A percentile compares a stretch with the other conserved stretches of the same genome.
Evolutionary conservation across 345 rosid genomes (phyloP).

Genomic region (Euphorbia pulcherrima): DNA sequence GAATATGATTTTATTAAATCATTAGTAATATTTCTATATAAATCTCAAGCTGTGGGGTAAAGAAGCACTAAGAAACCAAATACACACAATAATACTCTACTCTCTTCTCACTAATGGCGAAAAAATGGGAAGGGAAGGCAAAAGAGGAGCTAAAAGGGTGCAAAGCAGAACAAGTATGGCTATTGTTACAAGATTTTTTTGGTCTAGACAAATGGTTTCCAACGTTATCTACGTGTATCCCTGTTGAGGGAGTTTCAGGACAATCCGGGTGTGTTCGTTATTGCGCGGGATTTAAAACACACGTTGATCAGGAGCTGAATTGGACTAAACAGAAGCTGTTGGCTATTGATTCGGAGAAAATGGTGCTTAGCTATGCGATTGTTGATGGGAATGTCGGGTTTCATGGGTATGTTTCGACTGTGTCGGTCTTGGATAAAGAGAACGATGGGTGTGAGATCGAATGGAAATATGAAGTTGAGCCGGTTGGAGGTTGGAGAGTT

Average conservation of each 20-base stretch:
- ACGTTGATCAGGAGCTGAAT: slow-evolving; percentile 18
- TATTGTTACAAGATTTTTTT: slow-evolving; percentile 43
- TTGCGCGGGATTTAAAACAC: slow-evolving; percentile 53
- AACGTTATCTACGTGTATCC: slow-evolving; percentile 37
- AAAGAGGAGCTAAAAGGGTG: slow-evolving; percentile 21
- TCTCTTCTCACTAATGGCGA: background rate
- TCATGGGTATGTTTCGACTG: slow-evolving; percentile 28
- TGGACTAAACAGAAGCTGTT: slow-evolving; percentile 49
- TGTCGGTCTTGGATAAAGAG: slow-evolving; percentile 20
- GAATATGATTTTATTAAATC: no score
- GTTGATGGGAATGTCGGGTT: slow-evolving; percentile 46
- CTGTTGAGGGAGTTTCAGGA: slow-evolving; percentile 34
- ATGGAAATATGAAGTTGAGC: slow-evolving; percentile 49
- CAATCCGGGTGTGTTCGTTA: slow-evolving; percentile 49
- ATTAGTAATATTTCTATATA: no score
- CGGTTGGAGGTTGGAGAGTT: slow-evolving; percentile 32
- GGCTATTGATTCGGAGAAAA: slow-evolving; percentile 27
- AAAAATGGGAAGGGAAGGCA: slow-evolving; percentile 47
- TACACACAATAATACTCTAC: no score
- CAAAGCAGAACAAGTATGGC: slow-evolving; percentile 45
- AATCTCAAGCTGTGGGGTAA: no score
- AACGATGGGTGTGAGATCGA: slow-evolving; percentile 31
- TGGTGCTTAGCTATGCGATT: slow-evolving; percentile 30
- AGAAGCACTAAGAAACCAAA: no score
- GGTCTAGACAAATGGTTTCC: slow-evolving; percentile 54